Evolutionary conservation across 495 filamentous ascomycete species (phyloP), one percentile per base, ranked within the genome.

Genomic region (Aspergillus biplanus): DNA sequence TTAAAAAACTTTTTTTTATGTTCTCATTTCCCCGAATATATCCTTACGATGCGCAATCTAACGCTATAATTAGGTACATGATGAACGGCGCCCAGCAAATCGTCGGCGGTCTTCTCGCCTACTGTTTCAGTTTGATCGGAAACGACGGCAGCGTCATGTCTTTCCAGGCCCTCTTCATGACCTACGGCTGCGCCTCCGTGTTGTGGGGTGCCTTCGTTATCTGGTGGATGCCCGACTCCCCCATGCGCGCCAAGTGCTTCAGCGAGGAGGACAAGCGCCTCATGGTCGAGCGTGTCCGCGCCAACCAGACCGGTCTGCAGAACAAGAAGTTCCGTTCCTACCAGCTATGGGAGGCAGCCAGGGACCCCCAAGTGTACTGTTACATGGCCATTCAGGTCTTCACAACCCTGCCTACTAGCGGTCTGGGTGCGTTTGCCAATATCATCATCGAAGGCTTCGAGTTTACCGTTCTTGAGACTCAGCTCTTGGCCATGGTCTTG

Each of bases 371-470:
- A 63, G 68, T 76, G 47, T 83, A 73, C 70, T 78, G 79, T 59
- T 81, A 80, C 60, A 79, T 75, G 59, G 69, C 73, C 15, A 86
- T 90, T 35, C 83, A 86, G 59, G 72, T 92, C 11, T 86, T 84
- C 70, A 89, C 89, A 0, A 90, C 87, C 0, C 77, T 90, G 5
- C 88, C 87, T 5, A 90, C 87, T 0, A 86, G 84, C 53, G 88
- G 88, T 0, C 79, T 90, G 6, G 87, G 88, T 21, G 82, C 84
- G 3, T 91, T 89, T 68, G 85, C 86, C 37, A 87, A 86, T 61
- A 84, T 90, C 66, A 88, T 84, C 35, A 76, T 84, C 59, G 73
- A 61, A 1, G 67, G 76, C 2, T 82, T 84, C 33, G 68, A 82
- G 0, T 84, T 78, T 54, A 75, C 68, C 0, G 65, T 72, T 0